phyloP scores from a whole-genome alignment of 2,329 filamentous ascomycete species.

The Beauveria varroae region DNA sequence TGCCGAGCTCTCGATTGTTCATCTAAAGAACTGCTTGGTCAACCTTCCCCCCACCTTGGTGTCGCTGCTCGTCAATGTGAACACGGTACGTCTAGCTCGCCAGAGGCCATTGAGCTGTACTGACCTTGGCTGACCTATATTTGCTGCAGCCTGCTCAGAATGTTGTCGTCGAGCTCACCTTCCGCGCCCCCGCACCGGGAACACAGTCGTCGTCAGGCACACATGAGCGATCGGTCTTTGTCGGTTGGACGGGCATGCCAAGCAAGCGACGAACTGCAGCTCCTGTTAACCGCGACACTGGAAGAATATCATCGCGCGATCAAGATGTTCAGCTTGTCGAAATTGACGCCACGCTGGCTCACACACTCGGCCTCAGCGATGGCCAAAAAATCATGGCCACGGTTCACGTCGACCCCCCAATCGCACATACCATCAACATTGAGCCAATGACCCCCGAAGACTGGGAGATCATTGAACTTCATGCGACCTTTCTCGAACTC shows the following conservation, averaged over 20 bases:
- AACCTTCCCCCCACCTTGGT: conserved; percentile 84
- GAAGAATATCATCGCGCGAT: conserved; percentile 54
- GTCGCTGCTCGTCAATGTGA: conserved; percentile 76
- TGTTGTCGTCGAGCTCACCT: conserved; percentile 88
- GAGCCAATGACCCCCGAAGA: conserved; percentile 92
- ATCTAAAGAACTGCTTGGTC: conserved; percentile 89
- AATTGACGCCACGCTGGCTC: conserved; percentile 77
- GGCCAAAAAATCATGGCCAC: conserved; percentile 67
- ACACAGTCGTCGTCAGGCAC: conserved; percentile 38
- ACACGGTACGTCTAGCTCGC: conserved; percentile 59
- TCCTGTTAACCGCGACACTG: conserved; percentile 64
- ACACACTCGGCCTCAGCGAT: conserved; percentile 67
- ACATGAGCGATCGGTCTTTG: conserved; percentile 64
- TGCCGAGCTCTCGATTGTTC: conserved; percentile 77
- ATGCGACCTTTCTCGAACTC: conserved; percentile 90
- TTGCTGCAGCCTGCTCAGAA: conserved; percentile 75
- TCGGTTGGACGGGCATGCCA: conserved; percentile 97
- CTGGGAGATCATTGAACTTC: conserved; percentile 98
- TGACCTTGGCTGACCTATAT: conserved; percentile 15
- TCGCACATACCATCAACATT: conserved; percentile 92
- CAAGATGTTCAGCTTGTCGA: conserved; percentile 75
- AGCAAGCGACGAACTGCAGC: conserved; percentile 76
- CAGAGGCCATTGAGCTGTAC: not conserved
- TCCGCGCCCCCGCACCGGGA: conserved; percentile 44
- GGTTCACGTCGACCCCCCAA: conserved; percentile 82